phyloP scores from a whole-genome alignment of 2,329 filamentous ascomycete species.

The Ophiostoma sp. region DNA sequence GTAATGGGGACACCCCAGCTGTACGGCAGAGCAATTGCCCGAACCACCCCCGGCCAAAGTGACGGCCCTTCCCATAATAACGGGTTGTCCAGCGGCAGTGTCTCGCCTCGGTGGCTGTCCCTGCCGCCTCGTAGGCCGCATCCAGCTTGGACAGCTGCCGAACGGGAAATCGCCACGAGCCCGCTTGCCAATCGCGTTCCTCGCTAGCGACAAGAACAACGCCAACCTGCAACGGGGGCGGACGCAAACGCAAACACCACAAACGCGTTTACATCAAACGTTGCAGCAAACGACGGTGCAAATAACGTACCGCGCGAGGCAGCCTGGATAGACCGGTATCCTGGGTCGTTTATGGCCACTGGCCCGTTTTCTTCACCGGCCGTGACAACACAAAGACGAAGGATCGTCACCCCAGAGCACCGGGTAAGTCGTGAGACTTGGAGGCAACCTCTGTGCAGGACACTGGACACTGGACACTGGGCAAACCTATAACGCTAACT shows the following conservation, averaged over 20 bases:
- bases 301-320: background rate
- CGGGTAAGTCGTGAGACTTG: background rate
- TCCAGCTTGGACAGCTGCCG: slow-evolving; percentile 23
- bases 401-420: background rate
- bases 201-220: slow-evolving; percentile 22
- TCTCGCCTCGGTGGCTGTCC: slow-evolving; percentile 22
- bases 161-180: slow-evolving; percentile 12
- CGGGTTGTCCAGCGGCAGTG: slow-evolving; percentile 3
- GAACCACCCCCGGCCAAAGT: background rate
- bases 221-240: background rate
- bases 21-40: background rate
- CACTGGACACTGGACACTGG: background rate
- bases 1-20: background rate
- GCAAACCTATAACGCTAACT: background rate
- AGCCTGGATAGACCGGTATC: background rate
- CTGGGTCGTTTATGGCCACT: background rate
- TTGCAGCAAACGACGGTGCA: background rate
- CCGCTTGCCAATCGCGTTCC: slow-evolving; percentile 17
- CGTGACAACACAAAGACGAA: background rate
- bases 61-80: too few relatives aligned
- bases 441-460: background rate
- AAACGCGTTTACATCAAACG: background rate
- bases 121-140: slow-evolving; percentile 26
- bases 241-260: background rate
- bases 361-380: background rate